Evolutionary conservation across 345 rosid genomes (phyloP), one percentile per base, ranked within the genome.

Genomic region (Zanthoxylum bungeanum): DNA sequence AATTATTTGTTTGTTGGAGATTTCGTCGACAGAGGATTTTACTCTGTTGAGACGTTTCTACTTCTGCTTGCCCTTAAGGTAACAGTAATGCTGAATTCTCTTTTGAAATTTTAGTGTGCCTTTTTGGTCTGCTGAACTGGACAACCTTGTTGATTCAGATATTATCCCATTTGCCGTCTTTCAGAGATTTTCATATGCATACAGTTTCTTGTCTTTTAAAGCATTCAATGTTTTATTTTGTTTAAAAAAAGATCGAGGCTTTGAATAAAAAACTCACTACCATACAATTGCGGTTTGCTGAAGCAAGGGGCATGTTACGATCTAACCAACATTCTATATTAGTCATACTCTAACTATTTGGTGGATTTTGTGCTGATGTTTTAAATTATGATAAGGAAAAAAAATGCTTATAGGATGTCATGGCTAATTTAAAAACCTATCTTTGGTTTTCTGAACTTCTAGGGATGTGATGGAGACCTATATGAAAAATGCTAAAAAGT

Each of bases 1-100:
- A 93, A 91, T 81, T 96, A 93, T 82, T 76, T 96, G 81, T 96
- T 96, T 83, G 93, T 96, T 73, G 98, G 97, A 69, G 98, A 96
- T 82, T 93, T 96, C 85, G 99, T 96, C 60, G 99, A 93, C 64
- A 82, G 98, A 79, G 99, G 99, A 62, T 93, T 84, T 81, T 88
- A 96, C 80, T 93, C 98, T 3, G 99, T 96, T 19, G 99, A 93
- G 83, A 93, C 99, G 2, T 96, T 93, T 81, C 86, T 93, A 75
- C 98, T 96, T 71, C 85, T 93, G 28, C 86, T 96, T 60, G 98
- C 99, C 44, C 86, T 93, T 53, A 96, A 96, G 98, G 99, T 96
- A 77, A 71, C 56, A 24, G 50, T 64, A 66, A 9, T 27, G 0
- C 21, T 44, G 50, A 39, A 19, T 62, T 72, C 39, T 37, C 37